Evolutionary conservation across 495 filamentous ascomycete species (phyloP), one percentile per base, ranked within the genome.

Genomic region (Parmelia sp.): DNA sequence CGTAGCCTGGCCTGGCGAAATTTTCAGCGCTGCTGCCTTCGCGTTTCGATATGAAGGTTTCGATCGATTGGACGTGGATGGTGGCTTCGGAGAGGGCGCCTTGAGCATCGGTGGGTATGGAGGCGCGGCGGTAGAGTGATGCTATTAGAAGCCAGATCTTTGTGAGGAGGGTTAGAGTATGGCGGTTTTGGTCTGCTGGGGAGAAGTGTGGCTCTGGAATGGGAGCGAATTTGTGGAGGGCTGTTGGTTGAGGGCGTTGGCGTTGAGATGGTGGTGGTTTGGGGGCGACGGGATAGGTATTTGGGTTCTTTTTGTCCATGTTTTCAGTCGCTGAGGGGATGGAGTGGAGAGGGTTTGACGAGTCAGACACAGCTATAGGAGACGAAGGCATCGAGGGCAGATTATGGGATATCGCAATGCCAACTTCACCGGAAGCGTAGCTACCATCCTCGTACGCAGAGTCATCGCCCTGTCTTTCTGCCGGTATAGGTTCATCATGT

Each of bases 81-180:
- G 77, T 74, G n/a, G 93, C 94, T 75, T 97, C 94, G 37, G 84
- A 80, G 49, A 90, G 85, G 3, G 94, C 90, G 57, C 86, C 88
- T 47, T 81, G 80, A 2, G 90, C 88, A 72, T 97, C 92, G 2
- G 88, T 84, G 47, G 84, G 83, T 73, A 92, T 84, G 2, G 80
- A 84, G 15, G 92, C 90, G 55, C 90, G 84, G 31, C 92, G 84
- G 70, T 98, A 97, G 60, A 97, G 84, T 0, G 87, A 87, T 4
- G 90, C 86, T 57, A 96, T 92, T 65, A 91, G 86, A 17, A 96
- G 81, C 94, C 94, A 98, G 29, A 96, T 84, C 61, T 84, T 86
- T n/a, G 88, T 79, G 9, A 96, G 80, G 68, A 88, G 74, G 8
- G 80, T 80, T 40, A 80, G 80, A 29, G 86, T 79, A 64, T 83